These are phyloP conservation scores for Ogataea paradorogensis DNA, from an alignment of 805 yeast genomes.

Conservation along the genomic window DNA sequence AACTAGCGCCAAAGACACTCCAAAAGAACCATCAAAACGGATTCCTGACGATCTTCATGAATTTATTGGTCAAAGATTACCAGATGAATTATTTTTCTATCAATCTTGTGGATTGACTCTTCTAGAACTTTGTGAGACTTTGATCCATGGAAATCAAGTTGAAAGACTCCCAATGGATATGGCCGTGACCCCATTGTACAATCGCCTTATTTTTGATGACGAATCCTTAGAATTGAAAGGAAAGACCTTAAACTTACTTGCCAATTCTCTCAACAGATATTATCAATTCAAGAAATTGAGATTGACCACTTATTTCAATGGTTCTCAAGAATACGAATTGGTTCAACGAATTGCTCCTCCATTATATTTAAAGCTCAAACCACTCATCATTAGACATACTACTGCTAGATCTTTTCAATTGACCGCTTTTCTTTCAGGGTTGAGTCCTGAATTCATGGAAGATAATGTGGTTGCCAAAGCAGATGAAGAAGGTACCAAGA, in stretches of 20 bases:
- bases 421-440: slow-evolving; percentile 31
- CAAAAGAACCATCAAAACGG: slow-evolving; percentile 25
- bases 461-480: slow-evolving; percentile 18
- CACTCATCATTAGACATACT: slow-evolving; percentile 32
- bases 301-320: slow-evolving; percentile 37
- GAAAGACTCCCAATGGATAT: slow-evolving; percentile 70
- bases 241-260: slow-evolving; percentile 61
- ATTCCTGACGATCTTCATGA: slow-evolving; percentile 81
- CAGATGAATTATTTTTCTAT: slow-evolving; percentile 82
- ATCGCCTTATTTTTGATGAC: slow-evolving; percentile 45
- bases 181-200: slow-evolving; percentile 53
- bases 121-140: slow-evolving; percentile 60
- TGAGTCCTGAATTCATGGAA: slow-evolving; percentile 32
- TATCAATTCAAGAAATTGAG: slow-evolving; percentile 71
- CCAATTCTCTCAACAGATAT: slow-evolving; percentile 76
- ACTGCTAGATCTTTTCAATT: slow-evolving; percentile 33
- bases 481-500: slow-evolving; percentile 28
- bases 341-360: slow-evolving; percentile 56
- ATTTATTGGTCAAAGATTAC: slow-evolving; percentile 77
- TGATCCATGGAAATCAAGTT: slow-evolving; percentile 59
- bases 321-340: slow-evolving; percentile 34
- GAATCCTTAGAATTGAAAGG: slow-evolving; percentile 52
- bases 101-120: slow-evolving; percentile 73
- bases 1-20: slow-evolving; percentile 3
- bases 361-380: slow-evolving; percentile 39